These are phyloP conservation scores for Phytophthora citrophthora DNA, from an alignment of 352 stramenopile species.

Conservation along the genomic window DNA sequence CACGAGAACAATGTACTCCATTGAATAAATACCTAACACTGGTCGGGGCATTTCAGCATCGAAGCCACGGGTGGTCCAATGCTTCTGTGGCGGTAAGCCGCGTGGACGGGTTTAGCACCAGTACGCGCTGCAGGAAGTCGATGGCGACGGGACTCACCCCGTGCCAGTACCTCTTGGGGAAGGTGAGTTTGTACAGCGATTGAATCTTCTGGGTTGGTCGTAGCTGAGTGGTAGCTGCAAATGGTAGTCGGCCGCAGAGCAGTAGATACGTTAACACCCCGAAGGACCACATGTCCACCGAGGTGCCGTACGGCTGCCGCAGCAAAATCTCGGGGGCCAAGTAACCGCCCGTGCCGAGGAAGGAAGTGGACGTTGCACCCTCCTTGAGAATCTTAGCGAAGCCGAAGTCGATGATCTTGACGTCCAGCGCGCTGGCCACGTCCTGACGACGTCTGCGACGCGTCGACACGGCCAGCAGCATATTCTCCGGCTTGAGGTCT, in stretches of 20 bases:
- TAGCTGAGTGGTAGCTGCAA: constrained; percentile 64
- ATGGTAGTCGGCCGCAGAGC: constrained; percentile 93
- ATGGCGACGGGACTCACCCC: constrained; percentile 60
- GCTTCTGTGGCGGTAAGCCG: constrained; percentile 63
- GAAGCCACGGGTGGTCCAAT: constrained; percentile 61
- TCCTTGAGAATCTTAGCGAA: constrained; percentile 92
- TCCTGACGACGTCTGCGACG: constrained; percentile 21
- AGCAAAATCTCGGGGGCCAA: constrained; percentile 98
- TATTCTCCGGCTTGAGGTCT: constrained; percentile 83
- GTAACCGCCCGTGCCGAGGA: constrained; percentile 92
- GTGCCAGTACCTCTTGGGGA: constrained; percentile 80
- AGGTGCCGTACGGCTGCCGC: constrained; percentile 94
- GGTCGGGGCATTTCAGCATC: constrained; percentile 19
- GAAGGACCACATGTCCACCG: constrained; percentile 97
- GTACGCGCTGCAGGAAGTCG: constrained; percentile 66
- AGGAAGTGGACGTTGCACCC: constrained; percentile 63
- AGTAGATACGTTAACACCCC: constrained; percentile 97
- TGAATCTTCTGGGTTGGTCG: constrained; percentile 67
- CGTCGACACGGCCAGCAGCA: constrained; percentile 54
- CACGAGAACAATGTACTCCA: constrained; percentile 15
- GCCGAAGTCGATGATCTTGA: constrained; percentile 99
- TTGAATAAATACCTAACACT: constrained; percentile 46
- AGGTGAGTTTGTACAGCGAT: constrained; percentile 70
- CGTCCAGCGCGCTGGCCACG: constrained; percentile 29
- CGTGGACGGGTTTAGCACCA: constrained; percentile 61